Percentiles rank a stretch among this genome's conserved stretches.
Conservation (phyloP, 805 yeast species). For the Ogataea sp. region DNA sequence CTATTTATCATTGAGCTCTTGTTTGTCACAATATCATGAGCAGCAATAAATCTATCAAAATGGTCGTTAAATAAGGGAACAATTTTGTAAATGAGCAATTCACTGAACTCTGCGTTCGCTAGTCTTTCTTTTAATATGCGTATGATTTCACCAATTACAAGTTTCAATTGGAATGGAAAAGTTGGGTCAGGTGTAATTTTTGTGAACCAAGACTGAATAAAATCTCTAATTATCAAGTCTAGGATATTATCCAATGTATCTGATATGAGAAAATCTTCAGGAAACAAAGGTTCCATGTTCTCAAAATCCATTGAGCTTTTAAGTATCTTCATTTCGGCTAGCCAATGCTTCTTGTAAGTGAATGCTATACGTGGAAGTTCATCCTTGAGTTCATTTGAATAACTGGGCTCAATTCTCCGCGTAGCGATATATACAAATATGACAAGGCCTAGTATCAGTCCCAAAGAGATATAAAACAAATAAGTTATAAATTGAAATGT, state of each 20-base stretch:
- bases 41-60: conserved; percentile 39
- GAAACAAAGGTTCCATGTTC: conserved; percentile 22
- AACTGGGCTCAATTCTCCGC: too few species aligned
- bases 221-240: conserved; percentile 39
- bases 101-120: conserved; percentile 40
- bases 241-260: conserved; percentile 45
- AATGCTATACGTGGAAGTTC: conserved; percentile 12
- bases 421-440: not conserved
- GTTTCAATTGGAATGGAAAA: conserved; percentile 35
- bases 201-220: conserved; percentile 49
- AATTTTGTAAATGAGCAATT: conserved; percentile 46
- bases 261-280: conserved; percentile 45
- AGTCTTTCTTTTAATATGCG: conserved; percentile 34
- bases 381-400: too few species aligned
- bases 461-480: not conserved
- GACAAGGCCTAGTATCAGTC: not conserved
- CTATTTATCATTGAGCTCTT: conserved; percentile 13
- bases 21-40: conserved; percentile 28
- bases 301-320: conserved; percentile 6
- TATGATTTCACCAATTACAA: conserved; percentile 35
- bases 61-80: conserved; percentile 66
- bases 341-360: conserved; percentile 24
- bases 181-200: conserved; percentile 31
- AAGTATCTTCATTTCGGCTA: conserved; percentile 10
- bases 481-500: not conserved